A percentile compares a stretch with the other conserved stretches of the same genome.
phyloP scores from a whole-genome alignment of 1,284 basidiomycete species.

The Pyrrhoderma lamaoense region DNA sequence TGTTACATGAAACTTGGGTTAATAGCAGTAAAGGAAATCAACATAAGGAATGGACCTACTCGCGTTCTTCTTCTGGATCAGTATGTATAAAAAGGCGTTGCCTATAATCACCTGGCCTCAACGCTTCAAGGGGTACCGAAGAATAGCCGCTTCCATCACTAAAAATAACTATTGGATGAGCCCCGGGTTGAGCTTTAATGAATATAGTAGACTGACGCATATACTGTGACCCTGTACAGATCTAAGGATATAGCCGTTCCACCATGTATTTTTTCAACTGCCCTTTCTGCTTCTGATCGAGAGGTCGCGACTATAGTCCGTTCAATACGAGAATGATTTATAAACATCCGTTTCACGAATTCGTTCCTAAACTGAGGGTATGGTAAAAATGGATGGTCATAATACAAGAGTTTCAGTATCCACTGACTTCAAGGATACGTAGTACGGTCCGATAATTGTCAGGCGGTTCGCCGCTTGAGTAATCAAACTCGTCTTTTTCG shows the following conservation, averaged over 20 bases:
- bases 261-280: conserved; percentile 38
- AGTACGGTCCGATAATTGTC: conserved; percentile 64
- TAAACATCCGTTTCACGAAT: conserved; percentile 74
- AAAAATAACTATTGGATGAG: no score
- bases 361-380: conserved; percentile 64
- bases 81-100: conserved; percentile 5
- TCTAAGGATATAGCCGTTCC: conserved; percentile 56
- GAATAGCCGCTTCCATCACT: conserved; percentile 11
- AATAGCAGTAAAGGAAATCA: conserved; percentile 4
- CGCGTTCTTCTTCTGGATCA: conserved; percentile 1
- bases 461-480: conserved; percentile 57
- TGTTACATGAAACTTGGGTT: no score
- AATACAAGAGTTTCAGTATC: neutral
- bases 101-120: conserved; percentile 1
- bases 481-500: conserved; percentile 74
- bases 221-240: conserved; percentile 53
- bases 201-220: conserved; percentile 40
- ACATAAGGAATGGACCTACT: neutral
- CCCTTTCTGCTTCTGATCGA: conserved; percentile 52
- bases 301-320: conserved; percentile 55
- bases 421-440: conserved; percentile 74
- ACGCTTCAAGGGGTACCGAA: conserved; percentile 7
- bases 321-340: conserved; percentile 74
- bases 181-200: no score
- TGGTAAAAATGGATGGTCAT: neutral